A percentile compares a stretch with the other conserved stretches of the same genome.
Evolutionary conservation across 2,329 filamentous ascomycete species (phyloP).

Genomic region (Dothiorella sarmentorum): DNA sequence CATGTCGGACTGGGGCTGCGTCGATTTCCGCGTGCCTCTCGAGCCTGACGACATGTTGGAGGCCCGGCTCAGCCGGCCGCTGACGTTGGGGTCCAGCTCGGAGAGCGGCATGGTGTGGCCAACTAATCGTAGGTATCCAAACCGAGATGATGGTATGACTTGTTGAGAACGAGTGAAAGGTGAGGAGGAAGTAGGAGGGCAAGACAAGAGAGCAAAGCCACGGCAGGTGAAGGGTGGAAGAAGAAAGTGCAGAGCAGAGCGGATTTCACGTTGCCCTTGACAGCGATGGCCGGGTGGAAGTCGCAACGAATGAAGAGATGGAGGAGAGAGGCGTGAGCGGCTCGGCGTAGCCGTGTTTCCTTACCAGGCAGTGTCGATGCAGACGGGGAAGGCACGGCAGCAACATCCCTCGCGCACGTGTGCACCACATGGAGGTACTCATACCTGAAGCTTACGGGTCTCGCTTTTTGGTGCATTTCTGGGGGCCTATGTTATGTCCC

Average conservation of each 20-base stretch:
- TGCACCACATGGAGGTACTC: not conserved
- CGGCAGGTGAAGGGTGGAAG: not conserved
- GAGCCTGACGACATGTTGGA: conserved; percentile 44
- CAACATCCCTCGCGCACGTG: not conserved
- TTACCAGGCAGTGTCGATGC: not conserved
- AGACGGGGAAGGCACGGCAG: not conserved
- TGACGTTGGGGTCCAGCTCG: conserved; percentile 44
- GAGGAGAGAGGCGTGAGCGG: not conserved
- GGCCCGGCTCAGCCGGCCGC: conserved; percentile 46
- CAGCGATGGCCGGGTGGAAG: not conserved
- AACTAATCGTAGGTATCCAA: conserved; percentile 15
- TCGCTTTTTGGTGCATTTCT: not conserved
- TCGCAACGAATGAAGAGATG: not conserved
- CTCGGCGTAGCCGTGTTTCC: not conserved
- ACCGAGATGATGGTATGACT: not conserved
- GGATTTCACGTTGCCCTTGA: not conserved
- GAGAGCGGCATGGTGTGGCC: conserved; percentile 43
- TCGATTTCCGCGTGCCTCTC: conserved; percentile 26
- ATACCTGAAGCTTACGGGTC: not conserved
- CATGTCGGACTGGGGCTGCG: conserved; percentile 29
- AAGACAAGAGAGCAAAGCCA: not conserved
- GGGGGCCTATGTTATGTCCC: not conserved
- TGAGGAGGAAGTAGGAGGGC: not conserved
- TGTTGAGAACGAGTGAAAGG: conserved; percentile 16
- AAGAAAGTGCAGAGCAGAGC: not conserved